Conservation (phyloP, 1,284 basidiomycete genomes). For the Sporisorium graminicola region DNA sequence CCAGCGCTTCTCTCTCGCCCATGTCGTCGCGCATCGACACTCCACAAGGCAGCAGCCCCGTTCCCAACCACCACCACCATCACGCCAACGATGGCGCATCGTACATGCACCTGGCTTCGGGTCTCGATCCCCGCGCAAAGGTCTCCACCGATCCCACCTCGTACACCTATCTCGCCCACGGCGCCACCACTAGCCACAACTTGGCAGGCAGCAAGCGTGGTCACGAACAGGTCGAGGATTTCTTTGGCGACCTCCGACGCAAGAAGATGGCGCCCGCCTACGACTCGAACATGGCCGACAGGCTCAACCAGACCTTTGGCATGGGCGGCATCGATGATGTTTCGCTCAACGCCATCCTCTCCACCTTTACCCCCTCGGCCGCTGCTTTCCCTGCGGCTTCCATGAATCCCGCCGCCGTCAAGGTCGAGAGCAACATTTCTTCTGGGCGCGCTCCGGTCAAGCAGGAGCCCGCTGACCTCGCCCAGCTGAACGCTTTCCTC, state of each 20-base stretch:
- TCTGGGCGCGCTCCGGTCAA: conserved; percentile 71
- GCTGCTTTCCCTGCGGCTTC: conserved; percentile 19
- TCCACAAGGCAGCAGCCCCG: conserved; percentile 51
- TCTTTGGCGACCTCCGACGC: conserved; percentile 61
- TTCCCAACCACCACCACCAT: conserved; percentile 30
- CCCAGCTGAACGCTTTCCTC: conserved; percentile 67
- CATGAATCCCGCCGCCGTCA: conserved; percentile 21
- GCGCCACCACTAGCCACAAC: conserved; percentile 52
- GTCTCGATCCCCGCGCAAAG: conserved; percentile 43
- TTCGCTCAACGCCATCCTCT: conserved; percentile 55
- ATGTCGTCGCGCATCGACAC: conserved; percentile 59
- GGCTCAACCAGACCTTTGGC: conserved; percentile 63
- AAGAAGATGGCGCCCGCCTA: conserved; percentile 65
- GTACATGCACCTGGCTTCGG: conserved; percentile 51
- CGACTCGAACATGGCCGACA: conserved; percentile 62
- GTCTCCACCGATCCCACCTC: conserved; percentile 57
- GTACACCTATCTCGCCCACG: conserved; percentile 58
- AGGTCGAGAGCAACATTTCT: conserved; percentile 12
- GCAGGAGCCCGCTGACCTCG: conserved; percentile 67
- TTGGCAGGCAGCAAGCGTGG: conserved; percentile 55
- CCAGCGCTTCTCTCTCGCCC: conserved; percentile 60
- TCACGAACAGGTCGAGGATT: conserved; percentile 60
- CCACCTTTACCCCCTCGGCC: conserved; percentile 37
- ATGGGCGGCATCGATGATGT: conserved; percentile 52
- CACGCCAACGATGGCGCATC: conserved; percentile 29